Evolutionary conservation across 306 rosid genomes (phyloP), one percentile per base, ranked within the genome.

Genomic region (Dalbergia cultrata): DNA sequence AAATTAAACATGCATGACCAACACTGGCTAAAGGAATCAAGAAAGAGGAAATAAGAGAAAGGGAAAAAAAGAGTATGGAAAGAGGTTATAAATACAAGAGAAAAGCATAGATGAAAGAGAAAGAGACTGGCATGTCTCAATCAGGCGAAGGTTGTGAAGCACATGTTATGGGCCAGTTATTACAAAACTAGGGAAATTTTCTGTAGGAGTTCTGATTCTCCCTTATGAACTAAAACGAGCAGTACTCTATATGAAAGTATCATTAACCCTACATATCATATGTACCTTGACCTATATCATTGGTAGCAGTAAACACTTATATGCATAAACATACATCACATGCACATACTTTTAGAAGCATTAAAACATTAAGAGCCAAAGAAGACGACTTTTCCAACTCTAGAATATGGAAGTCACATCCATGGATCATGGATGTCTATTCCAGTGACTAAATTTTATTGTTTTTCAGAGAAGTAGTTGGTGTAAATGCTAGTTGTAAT

Each of bases 131-230:
- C 26, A 60, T 60, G 85, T 88, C 89, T 75, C 82, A 75, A 83
- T 88, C 86, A 70, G 50, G 33, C 45, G 86, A 79, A 86, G 86
- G 86, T 76, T 62, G 74, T 67, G 81, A 72, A 47, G 85, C 97
- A 88, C 97, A 88, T 86, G 97, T 80, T 62, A 88, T 76, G 87
- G 76, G 85, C 81, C 88, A 89, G 87, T 81, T 73, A 79, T 86
- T 85, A 82, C 89, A 85, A 83, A 88, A 75, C 70, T 17, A 77
- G 76, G 90, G 85, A 83, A 86, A 59, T 53, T 88, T 86, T 75
- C 63, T 75, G 72, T 17, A 64, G 60, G 82, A 75, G 86, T 79
- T 80, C 80, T 75, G 90, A 69, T 83, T 80, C 92, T 85, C 85
- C 67, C 82, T 63, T 37, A 77, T 58, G 54, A 83, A 83, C 90